Conservation (phyloP, 441 rosid genomes). For the Erysimum pusillum region DNA sequence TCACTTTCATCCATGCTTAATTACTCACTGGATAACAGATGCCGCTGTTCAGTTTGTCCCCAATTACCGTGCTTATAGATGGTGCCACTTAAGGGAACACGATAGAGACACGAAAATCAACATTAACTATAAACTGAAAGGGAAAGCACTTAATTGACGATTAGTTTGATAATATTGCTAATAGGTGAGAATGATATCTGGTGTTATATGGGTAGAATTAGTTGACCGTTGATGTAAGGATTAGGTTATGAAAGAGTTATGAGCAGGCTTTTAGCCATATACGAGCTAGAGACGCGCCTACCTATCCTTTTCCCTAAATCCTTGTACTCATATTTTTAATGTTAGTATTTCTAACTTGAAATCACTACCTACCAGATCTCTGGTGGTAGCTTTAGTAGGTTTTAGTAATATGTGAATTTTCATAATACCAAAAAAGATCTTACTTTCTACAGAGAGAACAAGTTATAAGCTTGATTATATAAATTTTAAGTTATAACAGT, state of each 20-base stretch:
- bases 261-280: slow-evolving; percentile 13
- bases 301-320: slow-evolving; percentile 7
- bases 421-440: slow-evolving; percentile 11
- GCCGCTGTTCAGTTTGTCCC: slow-evolving; percentile 29
- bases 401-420: slow-evolving; percentile 23
- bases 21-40: slow-evolving; percentile 21
- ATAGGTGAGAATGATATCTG: background rate
- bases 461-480: slow-evolving; percentile 21
- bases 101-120: slow-evolving; percentile 1
- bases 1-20: slow-evolving; percentile 28
- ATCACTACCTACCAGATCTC: slow-evolving; percentile 22
- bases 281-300: background rate
- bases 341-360: slow-evolving; percentile 19
- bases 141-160: slow-evolving; percentile 1
- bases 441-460: slow-evolving; percentile 15
- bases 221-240: slow-evolving; percentile 13
- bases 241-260: slow-evolving; percentile 1
- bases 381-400: slow-evolving; percentile 32
- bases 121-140: slow-evolving; percentile 6
- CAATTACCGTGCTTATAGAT: slow-evolving; percentile 19
- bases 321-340: slow-evolving; percentile 16
- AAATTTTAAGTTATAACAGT: slow-evolving; percentile 7
- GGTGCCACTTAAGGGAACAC: slow-evolving; percentile 1
- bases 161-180: slow-evolving; percentile 10
- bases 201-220: slow-evolving; percentile 18